Evolutionary conservation across 2,329 filamentous ascomycete genomes (phyloP), one percentile per base, ranked within the genome.

Genomic region (Nigrospora osmanthi): DNA sequence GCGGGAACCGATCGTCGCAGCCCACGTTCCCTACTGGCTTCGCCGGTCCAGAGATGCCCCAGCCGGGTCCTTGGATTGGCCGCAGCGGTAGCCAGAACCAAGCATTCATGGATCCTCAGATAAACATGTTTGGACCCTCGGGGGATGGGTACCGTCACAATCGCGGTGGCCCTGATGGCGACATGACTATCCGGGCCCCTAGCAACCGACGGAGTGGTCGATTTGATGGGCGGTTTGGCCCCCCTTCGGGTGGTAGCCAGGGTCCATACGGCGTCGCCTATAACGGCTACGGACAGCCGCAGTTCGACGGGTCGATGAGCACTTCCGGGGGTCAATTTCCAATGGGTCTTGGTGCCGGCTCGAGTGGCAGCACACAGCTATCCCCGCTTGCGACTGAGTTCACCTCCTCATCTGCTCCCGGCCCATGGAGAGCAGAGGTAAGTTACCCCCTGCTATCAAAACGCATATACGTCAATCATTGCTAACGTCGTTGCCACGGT

Each of bases 361-460:
- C 23, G 23, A 28, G 2, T 45, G 57, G 56, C 48, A 63, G 81
- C 23, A 86, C 82, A 15, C 73, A 81, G 9, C 70, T 89, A 36
- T 88, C 85, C 15, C 83, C 85, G 12, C 80, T 86, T 52, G 85
- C 85, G 23, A 82, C 78, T 5, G 85, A 89, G 58, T 89, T 89
- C 54, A 87, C 80, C 12, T 76, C 80, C 4, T 66, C 68, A n/a
- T 49, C 58, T 23, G 63, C 58, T 43, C 60, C 58, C 53, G 61
- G 61, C 42, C 64, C 57, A 38, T 83, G 71, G 82, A 80, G 79
- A 59, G 66, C 62, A 53, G 75, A 81, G 66, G 75, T 74, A 60
- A 58, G 67, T 60, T 40, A 35, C 28, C 23, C 23, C 23, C 23
- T 28, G 23, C 2, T 28, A 28, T 28, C 2, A 28, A 28, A 28